Evolutionary conservation across 2,329 filamentous ascomycete genomes (phyloP).

Genomic region (Chaetothyriales sp.): DNA sequence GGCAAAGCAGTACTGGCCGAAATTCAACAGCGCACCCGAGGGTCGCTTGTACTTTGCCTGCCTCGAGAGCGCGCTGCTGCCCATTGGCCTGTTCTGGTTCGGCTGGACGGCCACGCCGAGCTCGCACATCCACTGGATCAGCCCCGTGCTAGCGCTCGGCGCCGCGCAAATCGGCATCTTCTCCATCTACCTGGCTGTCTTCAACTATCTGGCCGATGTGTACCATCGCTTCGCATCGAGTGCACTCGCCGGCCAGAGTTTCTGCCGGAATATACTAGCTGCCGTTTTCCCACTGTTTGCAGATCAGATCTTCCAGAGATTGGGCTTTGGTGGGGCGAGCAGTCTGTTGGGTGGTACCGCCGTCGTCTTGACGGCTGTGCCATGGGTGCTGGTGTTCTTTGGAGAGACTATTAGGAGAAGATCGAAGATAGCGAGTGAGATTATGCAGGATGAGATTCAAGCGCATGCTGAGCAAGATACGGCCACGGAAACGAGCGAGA

Average conservation of each 20-base stretch:
- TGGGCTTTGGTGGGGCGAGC: conserved; percentile 59
- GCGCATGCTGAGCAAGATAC: neutral
- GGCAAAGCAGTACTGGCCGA: conserved; percentile 16
- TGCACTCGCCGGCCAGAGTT: conserved; percentile 73
- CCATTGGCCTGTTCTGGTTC: conserved; percentile 69
- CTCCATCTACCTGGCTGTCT: conserved; percentile 71
- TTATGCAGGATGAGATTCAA: conserved; percentile 6
- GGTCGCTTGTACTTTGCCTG: conserved; percentile 73
- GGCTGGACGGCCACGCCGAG: conserved; percentile 43
- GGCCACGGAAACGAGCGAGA: neutral
- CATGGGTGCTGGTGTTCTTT: conserved; percentile 71
- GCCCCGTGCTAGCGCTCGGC: conserved; percentile 54
- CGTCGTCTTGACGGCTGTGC: conserved; percentile 58
- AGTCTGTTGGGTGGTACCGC: conserved; percentile 63
- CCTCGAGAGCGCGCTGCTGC: conserved; percentile 59
- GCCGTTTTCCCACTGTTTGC: conserved; percentile 72
- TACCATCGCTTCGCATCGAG: conserved; percentile 78
- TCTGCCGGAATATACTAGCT: conserved; percentile 71
- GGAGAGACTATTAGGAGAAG: conserved; percentile 61
- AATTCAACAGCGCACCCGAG: conserved; percentile 46
- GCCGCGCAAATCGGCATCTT: conserved; percentile 77
- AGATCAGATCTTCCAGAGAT: conserved; percentile 53
- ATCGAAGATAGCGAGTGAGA: conserved; percentile 58
- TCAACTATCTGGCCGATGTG: conserved; percentile 84
- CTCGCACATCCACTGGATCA: conserved; percentile 54